phyloP scores from a whole-genome alignment of 1,139 yeast species.

The Blastobotrys capitulatus region DNA sequence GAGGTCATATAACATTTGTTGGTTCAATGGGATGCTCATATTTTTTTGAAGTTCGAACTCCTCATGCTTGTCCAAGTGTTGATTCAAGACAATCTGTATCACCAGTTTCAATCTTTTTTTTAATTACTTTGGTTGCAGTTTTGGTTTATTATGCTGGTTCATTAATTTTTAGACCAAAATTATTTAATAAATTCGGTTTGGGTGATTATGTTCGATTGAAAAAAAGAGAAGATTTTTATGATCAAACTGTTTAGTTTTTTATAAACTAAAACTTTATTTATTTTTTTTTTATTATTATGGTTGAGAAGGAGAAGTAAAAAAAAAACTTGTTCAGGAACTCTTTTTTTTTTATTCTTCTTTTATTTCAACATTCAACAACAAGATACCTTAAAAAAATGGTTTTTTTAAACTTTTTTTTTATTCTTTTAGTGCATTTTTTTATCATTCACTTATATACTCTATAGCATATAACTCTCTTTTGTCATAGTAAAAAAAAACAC shows the following conservation, averaged over 20 bases:
- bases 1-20: conserved; percentile 64
- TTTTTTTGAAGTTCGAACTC: conserved; percentile 78
- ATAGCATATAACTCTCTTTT: no score
- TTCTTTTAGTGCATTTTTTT: no score
- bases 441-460: no score
- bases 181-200: background rate
- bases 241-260: background rate
- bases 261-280: background rate
- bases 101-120: conserved; percentile 27
- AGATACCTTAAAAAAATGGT: no score
- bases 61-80: conserved; percentile 84
- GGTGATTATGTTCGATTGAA: background rate
- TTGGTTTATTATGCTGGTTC: conserved; percentile 29
- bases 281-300: background rate
- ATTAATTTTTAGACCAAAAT: background rate
- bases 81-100: conserved; percentile 38
- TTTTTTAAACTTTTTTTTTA: no score
- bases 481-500: no score
- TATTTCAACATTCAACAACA: no score
- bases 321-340: no score
- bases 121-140: conserved; percentile 34
- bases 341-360: no score
- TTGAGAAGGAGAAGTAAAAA: no score
- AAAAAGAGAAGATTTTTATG: background rate
- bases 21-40: conserved; percentile 79